Conservation (phyloP, 306 rosid species). For the Vicia faba region DNA sequence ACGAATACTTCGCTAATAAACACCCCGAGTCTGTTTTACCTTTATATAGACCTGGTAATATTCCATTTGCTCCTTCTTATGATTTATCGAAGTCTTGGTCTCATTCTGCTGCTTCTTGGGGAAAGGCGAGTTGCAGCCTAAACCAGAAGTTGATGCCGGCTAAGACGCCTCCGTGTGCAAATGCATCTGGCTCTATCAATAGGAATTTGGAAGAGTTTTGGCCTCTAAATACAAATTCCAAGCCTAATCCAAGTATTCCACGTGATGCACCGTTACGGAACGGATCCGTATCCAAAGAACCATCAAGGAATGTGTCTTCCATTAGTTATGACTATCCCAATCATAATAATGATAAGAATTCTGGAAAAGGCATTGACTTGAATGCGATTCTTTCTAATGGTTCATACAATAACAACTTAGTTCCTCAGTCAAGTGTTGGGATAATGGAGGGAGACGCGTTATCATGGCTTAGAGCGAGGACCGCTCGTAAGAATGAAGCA, state of each 20-base stretch:
- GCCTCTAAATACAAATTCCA: constrained; percentile 60
- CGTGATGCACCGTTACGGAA: constrained; percentile 55
- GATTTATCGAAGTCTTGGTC: constrained; percentile 65
- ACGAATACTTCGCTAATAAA: constrained; percentile 51
- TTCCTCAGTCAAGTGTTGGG: constrained; percentile 43
- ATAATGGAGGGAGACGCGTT: constrained; percentile 48
- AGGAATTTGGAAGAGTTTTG: constrained; percentile 63
- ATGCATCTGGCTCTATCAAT: constrained; percentile 49
- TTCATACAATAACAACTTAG: constrained; percentile 47
- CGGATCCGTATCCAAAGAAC: constrained; percentile 73
- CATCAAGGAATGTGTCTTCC: constrained; percentile 52
- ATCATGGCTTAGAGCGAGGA: constrained; percentile 74
- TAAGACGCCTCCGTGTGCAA: constrained; percentile 56
- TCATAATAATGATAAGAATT: constrained; percentile 48
- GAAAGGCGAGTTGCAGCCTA: constrained; percentile 57
- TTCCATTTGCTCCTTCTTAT: constrained; percentile 48
- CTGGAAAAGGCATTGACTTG: constrained; percentile 70
- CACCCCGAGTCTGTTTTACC: constrained; percentile 45
- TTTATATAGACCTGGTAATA: constrained; percentile 49
- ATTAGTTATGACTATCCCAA: constrained; percentile 57
- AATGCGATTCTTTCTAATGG: constrained; percentile 60
- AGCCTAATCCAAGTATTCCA: constrained; percentile 52
- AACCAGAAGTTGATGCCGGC: constrained; percentile 60
- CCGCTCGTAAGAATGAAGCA: constrained; percentile 52
- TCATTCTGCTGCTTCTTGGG: constrained; percentile 75